Evolutionary conservation across 331 rosid species (phyloP).

Genomic region (Rosa hybrid): DNA sequence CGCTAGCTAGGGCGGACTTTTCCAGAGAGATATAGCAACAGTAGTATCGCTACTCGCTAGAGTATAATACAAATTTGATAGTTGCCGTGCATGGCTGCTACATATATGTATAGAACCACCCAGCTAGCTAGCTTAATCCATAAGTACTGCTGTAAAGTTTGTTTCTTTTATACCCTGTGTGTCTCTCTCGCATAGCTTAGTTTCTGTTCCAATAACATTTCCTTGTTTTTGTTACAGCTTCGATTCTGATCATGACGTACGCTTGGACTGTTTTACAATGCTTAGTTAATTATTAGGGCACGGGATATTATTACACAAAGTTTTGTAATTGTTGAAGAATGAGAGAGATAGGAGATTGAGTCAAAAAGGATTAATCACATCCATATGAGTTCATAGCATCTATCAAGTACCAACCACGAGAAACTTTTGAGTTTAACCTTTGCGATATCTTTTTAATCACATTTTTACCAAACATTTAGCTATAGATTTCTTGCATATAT

Average conservation of each 20-base stretch:
- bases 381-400: too few species aligned
- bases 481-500: too few species aligned
- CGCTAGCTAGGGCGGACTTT: neutral
- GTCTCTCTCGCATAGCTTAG: neutral
- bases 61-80: neutral
- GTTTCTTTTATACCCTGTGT: neutral
- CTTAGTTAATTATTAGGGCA: neutral
- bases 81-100: slow-evolving; percentile 1
- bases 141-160: neutral
- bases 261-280: neutral
- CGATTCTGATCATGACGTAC: neutral
- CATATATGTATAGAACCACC: neutral
- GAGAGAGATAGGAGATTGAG: neutral
- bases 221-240: neutral
- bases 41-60: neutral
- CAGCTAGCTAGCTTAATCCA: too few species aligned
- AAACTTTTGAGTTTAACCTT: too few species aligned
- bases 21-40: neutral
- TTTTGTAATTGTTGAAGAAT: neutral
- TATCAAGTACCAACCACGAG: too few species aligned
- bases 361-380: too few species aligned
- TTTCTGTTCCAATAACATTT: neutral
- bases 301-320: neutral
- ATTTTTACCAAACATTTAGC: too few species aligned
- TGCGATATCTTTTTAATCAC: too few species aligned